A percentile compares a stretch with the other conserved stretches of the same genome.
Conservation (phyloP, 345 rosid genomes). For the Abelmoschus esculentus region DNA sequence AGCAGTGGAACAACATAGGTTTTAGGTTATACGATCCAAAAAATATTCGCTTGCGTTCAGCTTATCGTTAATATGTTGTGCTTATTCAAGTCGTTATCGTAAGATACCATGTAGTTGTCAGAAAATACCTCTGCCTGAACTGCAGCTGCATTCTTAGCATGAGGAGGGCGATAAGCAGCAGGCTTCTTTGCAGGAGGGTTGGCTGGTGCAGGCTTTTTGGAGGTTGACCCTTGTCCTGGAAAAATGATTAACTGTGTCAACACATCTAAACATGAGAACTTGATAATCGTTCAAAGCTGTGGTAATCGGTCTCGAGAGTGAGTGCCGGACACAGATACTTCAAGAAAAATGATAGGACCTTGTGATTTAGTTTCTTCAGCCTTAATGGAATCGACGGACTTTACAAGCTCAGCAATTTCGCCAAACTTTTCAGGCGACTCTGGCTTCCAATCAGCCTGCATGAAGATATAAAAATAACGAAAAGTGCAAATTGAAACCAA, state of each 20-base stretch:
- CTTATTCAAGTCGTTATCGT: too few species aligned
- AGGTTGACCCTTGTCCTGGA: conserved; percentile 56
- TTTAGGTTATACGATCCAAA: background rate
- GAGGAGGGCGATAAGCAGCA: conserved; percentile 88
- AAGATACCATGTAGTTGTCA: background rate
- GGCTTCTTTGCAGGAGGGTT: conserved; percentile 54
- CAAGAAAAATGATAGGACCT: conserved; percentile 34
- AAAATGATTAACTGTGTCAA: conserved; percentile 9
- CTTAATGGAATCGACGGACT: conserved; percentile 54
- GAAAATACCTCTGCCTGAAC: conserved; percentile 78
- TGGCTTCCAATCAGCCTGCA: conserved; percentile 90
- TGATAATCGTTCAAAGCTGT: background rate
- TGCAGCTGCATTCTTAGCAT: conserved; percentile 72
- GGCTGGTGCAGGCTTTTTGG: conserved; percentile 33
- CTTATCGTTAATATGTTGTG: too few species aligned
- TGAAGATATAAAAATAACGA: background rate
- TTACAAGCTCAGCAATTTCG: conserved; percentile 60
- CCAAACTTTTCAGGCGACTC: conserved; percentile 60
- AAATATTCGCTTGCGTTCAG: background rate
- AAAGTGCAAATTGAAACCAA: background rate
- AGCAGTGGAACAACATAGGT: background rate
- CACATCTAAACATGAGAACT: background rate
- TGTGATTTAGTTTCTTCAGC: conserved; percentile 47
- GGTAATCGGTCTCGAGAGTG: background rate
- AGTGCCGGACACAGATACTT: background rate